Evolutionary conservation across 2,329 filamentous ascomycete genomes (phyloP).

Genomic region (Didymosphaeria variabile): DNA sequence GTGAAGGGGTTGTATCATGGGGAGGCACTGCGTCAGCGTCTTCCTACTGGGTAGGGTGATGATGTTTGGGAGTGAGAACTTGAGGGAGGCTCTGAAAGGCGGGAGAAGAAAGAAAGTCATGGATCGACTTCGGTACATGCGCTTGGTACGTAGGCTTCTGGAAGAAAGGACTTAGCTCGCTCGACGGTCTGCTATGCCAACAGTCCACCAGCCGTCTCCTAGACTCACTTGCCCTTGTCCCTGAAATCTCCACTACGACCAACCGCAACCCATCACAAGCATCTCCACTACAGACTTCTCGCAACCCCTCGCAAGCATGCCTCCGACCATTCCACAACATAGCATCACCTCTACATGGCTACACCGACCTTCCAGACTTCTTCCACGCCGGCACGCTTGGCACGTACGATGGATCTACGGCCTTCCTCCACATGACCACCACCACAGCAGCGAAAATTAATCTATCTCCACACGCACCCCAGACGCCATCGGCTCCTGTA

Average conservation of each 20-base stretch:
- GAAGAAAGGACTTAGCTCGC: too few species aligned
- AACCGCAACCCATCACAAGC: not conserved
- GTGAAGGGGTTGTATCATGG: not conserved
- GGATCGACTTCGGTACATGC: not conserved
- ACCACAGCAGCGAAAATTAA: slow-evolving; percentile 4
- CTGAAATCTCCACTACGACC: not conserved
- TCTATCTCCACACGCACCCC: slow-evolving; percentile 34
- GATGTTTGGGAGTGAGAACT: not conserved
- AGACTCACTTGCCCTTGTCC: not conserved
- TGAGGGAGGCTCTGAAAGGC: not conserved
- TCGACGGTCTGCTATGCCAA: not conserved
- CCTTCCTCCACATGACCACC: slow-evolving; percentile 26
- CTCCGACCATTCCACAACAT: slow-evolving; percentile 9
- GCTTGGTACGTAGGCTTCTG: too few species aligned
- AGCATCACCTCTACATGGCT: not conserved
- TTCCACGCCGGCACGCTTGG: slow-evolving; percentile 9
- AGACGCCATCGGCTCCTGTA: slow-evolving; percentile 19
- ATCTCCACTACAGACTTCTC: not conserved
- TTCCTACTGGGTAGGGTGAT: not conserved
- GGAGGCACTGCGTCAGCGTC: not conserved
- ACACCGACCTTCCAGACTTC: slow-evolving; percentile 2
- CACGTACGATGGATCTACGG: slow-evolving; percentile 4
- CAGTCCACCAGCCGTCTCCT: not conserved
- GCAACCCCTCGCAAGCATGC: slow-evolving; percentile 8
- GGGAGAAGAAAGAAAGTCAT: not conserved